phyloP scores from a whole-genome alignment of 2,329 filamentous ascomycete species.

The Fusarium incarnatum region DNA sequence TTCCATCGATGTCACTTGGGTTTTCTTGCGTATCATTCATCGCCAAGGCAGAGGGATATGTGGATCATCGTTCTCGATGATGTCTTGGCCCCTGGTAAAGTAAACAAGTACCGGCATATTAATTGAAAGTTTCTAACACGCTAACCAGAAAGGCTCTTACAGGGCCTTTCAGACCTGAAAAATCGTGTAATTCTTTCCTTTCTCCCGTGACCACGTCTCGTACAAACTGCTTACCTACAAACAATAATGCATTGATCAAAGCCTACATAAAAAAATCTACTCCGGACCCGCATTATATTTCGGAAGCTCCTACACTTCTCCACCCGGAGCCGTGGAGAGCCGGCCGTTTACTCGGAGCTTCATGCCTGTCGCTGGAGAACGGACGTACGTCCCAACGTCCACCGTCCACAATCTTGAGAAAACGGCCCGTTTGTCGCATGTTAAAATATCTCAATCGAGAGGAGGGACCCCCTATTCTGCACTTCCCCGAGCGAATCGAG shows the following conservation, averaged over 20 bases:
- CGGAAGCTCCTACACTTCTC: conserved; percentile 19
- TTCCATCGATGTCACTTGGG: neutral
- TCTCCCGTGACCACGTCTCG: conserved; percentile 5
- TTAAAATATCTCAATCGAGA: conserved; percentile 29
- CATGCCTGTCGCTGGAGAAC: conserved; percentile 43
- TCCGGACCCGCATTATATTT: conserved; percentile 37
- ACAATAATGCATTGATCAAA: conserved; percentile 2
- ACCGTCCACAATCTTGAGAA: conserved; percentile 3
- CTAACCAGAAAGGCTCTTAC: conserved; percentile 3
- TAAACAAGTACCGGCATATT: conserved; percentile 18
- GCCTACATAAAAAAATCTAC: conserved; percentile 8
- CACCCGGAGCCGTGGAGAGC: conserved; percentile 42
- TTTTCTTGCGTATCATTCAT: conserved; percentile 16
- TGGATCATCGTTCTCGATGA: conserved; percentile 17
- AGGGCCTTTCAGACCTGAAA: neutral
- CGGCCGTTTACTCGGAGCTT: conserved; percentile 45
- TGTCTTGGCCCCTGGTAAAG: conserved; percentile 15
- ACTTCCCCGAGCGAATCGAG: conserved; percentile 20
- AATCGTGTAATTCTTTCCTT: neutral
- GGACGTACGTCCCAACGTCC: conserved; percentile 16
- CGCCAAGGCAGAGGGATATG: conserved; percentile 16
- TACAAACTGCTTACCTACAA: neutral
- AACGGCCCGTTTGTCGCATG: conserved; percentile 38
- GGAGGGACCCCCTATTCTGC: conserved; percentile 26
- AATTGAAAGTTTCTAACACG: conserved; percentile 2